Conservation (phyloP, 179 eudicot genomes). For the Gypsophila paniculata region DNA sequence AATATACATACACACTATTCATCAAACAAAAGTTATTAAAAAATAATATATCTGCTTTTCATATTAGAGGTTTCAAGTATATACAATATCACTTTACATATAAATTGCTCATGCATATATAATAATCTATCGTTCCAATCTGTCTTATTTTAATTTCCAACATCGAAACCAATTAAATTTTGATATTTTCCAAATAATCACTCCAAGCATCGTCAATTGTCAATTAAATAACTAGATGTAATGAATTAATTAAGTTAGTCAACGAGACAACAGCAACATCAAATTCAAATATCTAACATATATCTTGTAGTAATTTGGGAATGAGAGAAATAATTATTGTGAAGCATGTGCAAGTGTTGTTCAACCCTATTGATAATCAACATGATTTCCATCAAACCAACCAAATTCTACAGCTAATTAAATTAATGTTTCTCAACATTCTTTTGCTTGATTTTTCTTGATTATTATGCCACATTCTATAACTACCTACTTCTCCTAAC, state of each 20-base stretch:
- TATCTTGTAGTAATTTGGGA: background rate
- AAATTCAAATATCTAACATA: background rate
- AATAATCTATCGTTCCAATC: too few relatives aligned
- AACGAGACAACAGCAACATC: background rate
- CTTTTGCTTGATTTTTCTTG: background rate
- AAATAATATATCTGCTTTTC: too few relatives aligned
- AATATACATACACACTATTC: too few relatives aligned
- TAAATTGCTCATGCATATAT: too few relatives aligned
- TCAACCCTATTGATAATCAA: conserved; percentile 5
- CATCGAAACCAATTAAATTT: too few relatives aligned
- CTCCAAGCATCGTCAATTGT: too few relatives aligned
- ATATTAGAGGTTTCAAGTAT: too few relatives aligned
- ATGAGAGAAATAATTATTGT: conserved; percentile 6
- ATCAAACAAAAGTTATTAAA: too few relatives aligned
- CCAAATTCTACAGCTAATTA: background rate
- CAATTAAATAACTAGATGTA: too few relatives aligned
- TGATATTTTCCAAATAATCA: too few relatives aligned
- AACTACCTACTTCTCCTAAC: conserved; percentile 10
- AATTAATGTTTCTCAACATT: conserved; percentile 16
- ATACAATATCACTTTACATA: too few relatives aligned
- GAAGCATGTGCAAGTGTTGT: conserved; percentile 9
- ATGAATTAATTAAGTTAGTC: background rate
- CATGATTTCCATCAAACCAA: background rate
- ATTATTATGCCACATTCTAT: background rate
- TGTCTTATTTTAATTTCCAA: too few relatives aligned